phyloP scores from a whole-genome alignment of 2,329 filamentous ascomycete species.

The Catunica adiposa region DNA sequence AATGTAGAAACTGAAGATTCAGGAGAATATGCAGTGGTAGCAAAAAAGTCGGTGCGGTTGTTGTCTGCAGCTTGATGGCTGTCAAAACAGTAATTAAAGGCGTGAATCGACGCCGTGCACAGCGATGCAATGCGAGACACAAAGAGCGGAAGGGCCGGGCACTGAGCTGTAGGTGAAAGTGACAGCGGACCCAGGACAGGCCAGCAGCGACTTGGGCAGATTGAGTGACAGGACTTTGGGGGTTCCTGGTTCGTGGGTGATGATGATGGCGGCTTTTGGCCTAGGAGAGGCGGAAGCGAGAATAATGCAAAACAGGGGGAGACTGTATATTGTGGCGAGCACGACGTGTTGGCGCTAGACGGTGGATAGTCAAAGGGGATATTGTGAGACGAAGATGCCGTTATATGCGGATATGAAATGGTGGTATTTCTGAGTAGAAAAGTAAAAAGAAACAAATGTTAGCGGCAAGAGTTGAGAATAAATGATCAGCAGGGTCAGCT shows the following conservation, averaged over 20 bases:
- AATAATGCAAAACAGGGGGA: conserved; percentile 7
- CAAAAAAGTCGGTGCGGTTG: not conserved
- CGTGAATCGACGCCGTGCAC: conserved; percentile 2
- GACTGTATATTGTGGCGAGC: not conserved
- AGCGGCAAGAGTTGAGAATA: no score
- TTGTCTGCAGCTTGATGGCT: not conserved
- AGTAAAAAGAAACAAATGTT: no score
- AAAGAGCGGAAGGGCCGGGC: conserved; percentile 13
- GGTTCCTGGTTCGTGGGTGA: not conserved
- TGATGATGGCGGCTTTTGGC: not conserved
- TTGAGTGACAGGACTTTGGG: not conserved
- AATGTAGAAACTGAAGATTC: not conserved
- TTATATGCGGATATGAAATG: no score
- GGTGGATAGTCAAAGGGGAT: not conserved
- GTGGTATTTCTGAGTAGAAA: no score
- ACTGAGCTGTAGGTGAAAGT: not conserved
- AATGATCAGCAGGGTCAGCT: no score
- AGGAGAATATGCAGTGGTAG: not conserved
- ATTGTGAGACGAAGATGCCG: no score
- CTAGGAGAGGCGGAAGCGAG: conserved; percentile 3
- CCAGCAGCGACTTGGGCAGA: no score
- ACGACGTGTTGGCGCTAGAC: conserved; percentile 1
- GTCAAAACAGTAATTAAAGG: not conserved
- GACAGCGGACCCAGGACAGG: conserved; percentile 5
- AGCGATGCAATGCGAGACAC: conserved; percentile 6